Evolutionary conservation across 2,329 filamentous ascomycete genomes (phyloP), one percentile per base, ranked within the genome.

Genomic region (Keithomyces neogunnii): DNA sequence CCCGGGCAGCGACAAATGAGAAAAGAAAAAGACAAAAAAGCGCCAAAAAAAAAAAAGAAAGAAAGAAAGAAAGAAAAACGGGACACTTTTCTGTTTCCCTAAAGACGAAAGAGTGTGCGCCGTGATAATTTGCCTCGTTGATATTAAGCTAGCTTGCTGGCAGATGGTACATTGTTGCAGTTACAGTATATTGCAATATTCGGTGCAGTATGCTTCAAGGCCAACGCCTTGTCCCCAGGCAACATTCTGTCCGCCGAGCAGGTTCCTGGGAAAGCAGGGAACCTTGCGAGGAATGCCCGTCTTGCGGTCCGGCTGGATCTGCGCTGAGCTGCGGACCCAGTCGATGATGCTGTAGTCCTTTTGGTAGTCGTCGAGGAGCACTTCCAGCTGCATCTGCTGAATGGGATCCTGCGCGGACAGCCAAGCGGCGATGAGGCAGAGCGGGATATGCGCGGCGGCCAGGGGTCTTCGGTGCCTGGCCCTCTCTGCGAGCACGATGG

Each of bases 391-490:
- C 2, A 33, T 19, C 38, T 48, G 45, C 36, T 56, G 33, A 10
- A 6, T 36, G 3, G 10, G 19, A 10, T 73, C 71, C 3, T 63
- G 63, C 3, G 58, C 57, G 28, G 56, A 53, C 0, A 58, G 55
- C 60, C 60, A 64, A 0, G 59, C 64, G 1, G 60, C 51, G 7
- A 62, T 45, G 2, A 67, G 53, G 9, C 55, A 59, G 1, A 61
- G 49, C 4, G 62, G 60, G 31, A 64, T 56, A 28, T 62, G 60
- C 32, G 57, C 58, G 5, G 64, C 59, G 1, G 61, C 65, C 1
- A 66, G 44, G 4, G 65, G 64, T 6, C 60, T 47, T 44, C 62
- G 60, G 10, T 48, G 39, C 11, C 48, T 31, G 1, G 59, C 59
- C 9, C 52, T 46, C 13, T 60, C 49, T 3, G 59, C 60, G 9